Evolutionary conservation across 108 stramenopile genomes (phyloP).

Genomic region (Skeletonema grethae): DNA sequence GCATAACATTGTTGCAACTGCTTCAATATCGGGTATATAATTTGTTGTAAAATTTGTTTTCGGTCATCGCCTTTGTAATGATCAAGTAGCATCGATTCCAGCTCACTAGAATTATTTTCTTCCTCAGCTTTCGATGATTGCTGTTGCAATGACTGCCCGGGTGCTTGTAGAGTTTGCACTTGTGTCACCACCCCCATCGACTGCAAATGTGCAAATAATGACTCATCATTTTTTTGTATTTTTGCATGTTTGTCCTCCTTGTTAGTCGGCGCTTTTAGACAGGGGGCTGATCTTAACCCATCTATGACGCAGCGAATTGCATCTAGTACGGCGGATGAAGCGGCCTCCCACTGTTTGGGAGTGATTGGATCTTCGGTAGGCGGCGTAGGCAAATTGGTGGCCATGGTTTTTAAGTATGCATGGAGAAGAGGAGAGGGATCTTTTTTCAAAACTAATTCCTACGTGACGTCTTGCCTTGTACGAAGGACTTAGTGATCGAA

Average conservation of each 20-base stretch:
- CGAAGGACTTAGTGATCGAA: too few relatives aligned
- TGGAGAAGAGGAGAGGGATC: neutral
- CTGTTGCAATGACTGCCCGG: neutral
- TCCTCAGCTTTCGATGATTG: neutral
- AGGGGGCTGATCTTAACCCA: constrained; percentile 33
- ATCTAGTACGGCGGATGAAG: constrained; percentile 20
- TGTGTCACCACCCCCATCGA: constrained; percentile 21
- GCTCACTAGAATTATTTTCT: neutral
- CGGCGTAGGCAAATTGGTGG: neutral
- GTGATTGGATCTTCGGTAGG: neutral
- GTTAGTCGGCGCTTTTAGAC: neutral
- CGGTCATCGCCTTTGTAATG: constrained; percentile 32
- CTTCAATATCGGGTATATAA: constrained; percentile 38
- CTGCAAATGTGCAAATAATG: constrained; percentile 29
- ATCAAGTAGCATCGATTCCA: constrained; percentile 10
- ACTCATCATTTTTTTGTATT: constrained; percentile 3
- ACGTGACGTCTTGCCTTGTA: too few relatives aligned
- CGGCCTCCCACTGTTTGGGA: constrained; percentile 34
- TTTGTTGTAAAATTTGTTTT: constrained; percentile 29
- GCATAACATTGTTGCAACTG: constrained; percentile 32
- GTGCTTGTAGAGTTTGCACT: constrained; percentile 9
- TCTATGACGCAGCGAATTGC: constrained; percentile 41
- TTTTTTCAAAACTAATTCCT: too few relatives aligned
- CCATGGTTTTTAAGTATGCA: neutral
- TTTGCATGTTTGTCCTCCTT: neutral